Base-by-base conservation (phyloP, 2,329 filamentous ascomycete genomes). In the Pseudogymnoascus sp. region DNA sequence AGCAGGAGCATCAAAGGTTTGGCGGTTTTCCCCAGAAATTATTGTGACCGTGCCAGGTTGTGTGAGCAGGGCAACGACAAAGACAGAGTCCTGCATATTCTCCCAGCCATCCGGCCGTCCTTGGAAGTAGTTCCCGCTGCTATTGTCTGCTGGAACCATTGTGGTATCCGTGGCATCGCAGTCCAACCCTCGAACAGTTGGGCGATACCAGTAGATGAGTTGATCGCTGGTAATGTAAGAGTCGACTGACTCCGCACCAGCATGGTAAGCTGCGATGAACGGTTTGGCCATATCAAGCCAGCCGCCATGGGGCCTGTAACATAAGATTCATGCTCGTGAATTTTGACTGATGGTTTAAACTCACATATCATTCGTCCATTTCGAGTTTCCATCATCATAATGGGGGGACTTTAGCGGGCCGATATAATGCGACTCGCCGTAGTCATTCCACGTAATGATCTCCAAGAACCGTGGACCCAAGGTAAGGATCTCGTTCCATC, bases 381-480 rank as follows among this genome's bases (percentile, higher is more conserved):
- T 77, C 1, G 81, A 78, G 25, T 65, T 66, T 33, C 67, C 67
- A 57, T 67, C 65, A 50, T 67, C 66, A 22, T 58, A 64, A 47
- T 68, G 66, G 69, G 61, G 74, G 73, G 11, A 75, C 71, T 59
- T 81, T 66, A 3, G 77, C 4, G 67, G 77, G 7, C 78, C 78
- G 57, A 81, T 79, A 65, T 82, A 81, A 65, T 81, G 78, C 1
- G 78, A 75, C 65, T 82, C 80, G 5, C 80, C 79, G 62, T 75
- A 82, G 62, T 82, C 80, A 63, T 81, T 81, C 78, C 68, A 75
- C 9, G 77, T 77, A 16, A 78, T 66, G 62, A 77, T 75, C 65
- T 67, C 74, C 6, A 82, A 73, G 20, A 75, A 77, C 33, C 76
- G 72, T 0, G 80, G 78, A 30, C 75, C 65, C 1, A 80, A 25